Evolutionary conservation across 352 stramenopile species (phyloP).

Genomic region (Phytophthora rubi): DNA sequence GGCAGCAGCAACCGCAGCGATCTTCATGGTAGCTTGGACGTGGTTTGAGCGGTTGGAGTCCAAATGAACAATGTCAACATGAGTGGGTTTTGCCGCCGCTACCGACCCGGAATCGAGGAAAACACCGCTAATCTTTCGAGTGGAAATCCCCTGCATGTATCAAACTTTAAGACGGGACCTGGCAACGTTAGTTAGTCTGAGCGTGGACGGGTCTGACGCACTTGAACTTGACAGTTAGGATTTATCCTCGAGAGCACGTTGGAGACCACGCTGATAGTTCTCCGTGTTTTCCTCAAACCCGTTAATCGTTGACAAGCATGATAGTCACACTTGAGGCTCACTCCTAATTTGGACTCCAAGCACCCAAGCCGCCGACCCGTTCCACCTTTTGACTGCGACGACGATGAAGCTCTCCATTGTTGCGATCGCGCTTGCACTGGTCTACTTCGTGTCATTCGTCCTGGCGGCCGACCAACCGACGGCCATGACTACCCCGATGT

Average conservation of each 20-base stretch:
- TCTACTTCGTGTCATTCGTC: constrained; percentile 14
- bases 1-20: background rate
- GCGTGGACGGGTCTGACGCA: too few relatives aligned
- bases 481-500: background rate
- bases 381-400: background rate
- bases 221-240: too few relatives aligned
- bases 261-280: background rate
- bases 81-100: background rate
- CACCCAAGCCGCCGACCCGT: constrained; percentile 2
- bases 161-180: too few relatives aligned
- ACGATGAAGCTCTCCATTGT: constrained; percentile 12
- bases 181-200: too few relatives aligned
- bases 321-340: background rate
- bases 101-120: background rate
- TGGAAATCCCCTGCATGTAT: too few relatives aligned
- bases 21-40: constrained; percentile 21
- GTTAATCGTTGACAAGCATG: background rate
- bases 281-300: background rate
- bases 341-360: constrained; percentile 1
- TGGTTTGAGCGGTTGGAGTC: constrained; percentile 21
- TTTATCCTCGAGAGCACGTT: too few relatives aligned
- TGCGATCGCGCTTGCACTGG: constrained; percentile 1
- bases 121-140: background rate
- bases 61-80: constrained; percentile 27
- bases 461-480: constrained; percentile 9